Conservation (phyloP, 371 early-diverging fungal species). For the Blakeslea trispora region DNA sequence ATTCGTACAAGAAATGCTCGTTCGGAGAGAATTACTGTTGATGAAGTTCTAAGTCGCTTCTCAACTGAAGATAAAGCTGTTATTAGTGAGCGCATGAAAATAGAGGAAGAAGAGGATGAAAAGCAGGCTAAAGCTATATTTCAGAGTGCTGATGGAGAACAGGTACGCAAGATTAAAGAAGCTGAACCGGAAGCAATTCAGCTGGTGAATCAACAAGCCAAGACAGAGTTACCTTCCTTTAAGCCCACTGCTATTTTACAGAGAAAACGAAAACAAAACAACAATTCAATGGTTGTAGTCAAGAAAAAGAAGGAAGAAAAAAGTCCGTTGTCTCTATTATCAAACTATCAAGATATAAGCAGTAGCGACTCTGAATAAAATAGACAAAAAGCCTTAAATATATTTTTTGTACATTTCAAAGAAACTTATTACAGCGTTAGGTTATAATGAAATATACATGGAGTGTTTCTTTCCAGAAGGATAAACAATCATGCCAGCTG, state of each 20-base stretch:
- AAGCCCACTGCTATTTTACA: slow-evolving; percentile 28
- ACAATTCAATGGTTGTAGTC: slow-evolving; percentile 10
- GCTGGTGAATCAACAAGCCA: slow-evolving; percentile 40
- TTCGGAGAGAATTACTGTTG: slow-evolving; percentile 75
- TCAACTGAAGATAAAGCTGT: slow-evolving; percentile 44
- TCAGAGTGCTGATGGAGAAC: slow-evolving; percentile 67
- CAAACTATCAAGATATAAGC: slow-evolving; percentile 30
- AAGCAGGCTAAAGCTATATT: slow-evolving; percentile 66
- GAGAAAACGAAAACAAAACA: slow-evolving; percentile 25
- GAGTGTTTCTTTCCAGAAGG: slow-evolving; percentile 43
- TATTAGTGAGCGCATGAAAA: slow-evolving; percentile 32
- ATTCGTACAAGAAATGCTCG: slow-evolving; percentile 86
- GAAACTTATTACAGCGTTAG: too few relatives aligned
- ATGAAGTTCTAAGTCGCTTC: slow-evolving; percentile 60
- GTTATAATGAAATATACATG: slow-evolving; percentile 42
- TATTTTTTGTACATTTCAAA: too few relatives aligned
- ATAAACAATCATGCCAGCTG: slow-evolving; percentile 47
- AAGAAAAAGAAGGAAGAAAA: slow-evolving; percentile 43
- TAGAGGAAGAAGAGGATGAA: slow-evolving; percentile 75
- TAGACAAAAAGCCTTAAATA: too few relatives aligned
- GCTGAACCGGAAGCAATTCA: slow-evolving; percentile 50
- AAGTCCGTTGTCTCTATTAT: slow-evolving; percentile 30
- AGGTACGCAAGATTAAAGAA: slow-evolving; percentile 66
- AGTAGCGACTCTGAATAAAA: slow-evolving; percentile 10
- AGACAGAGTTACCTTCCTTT: slow-evolving; percentile 42